Base-by-base conservation (phyloP, 345 rosid species). In the Populus euphratica region DNA sequence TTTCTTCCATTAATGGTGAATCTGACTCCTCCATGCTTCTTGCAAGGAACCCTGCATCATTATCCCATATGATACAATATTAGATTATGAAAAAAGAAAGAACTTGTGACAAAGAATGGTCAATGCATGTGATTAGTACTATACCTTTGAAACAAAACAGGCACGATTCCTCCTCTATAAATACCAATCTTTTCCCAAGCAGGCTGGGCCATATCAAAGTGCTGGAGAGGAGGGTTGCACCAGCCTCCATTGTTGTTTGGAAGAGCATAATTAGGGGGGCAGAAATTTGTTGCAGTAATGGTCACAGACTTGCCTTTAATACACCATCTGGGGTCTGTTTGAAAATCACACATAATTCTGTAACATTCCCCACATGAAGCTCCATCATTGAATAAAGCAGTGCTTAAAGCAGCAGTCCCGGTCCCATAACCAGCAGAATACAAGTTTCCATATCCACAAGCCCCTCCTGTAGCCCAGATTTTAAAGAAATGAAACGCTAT, bases 211-310 rank as follows among this genome's bases (percentile, higher is more conserved):
- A 95, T 93, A 65, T 95, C 99, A 39, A 95, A 95, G 76, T 95
- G 99, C 80, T 91, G 88, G 56, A 90, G 98, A 27, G 99, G 99
- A 69, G 96, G 92, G 73, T 95, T 95, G 87, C 99, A 95, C 99
- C 99, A 95, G 47, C 99, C 99, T 14, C 99, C 99, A n/a, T 83
- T 23, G 80, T 91, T 78, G 81, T 80, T 93, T 1, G 98, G 89
- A 5, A 83, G 87, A 43, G 93, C 97, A 39, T 61, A 84, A 78
- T 82, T 82, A 12, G 85, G 85, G 38, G 85, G 82, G 66, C 85
- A 82, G 80, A 79, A 79, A 68, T 82, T 79, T 6, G 85, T 79
- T n/a, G 79, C 85, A 2, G 85, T 79, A 29, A 82, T 76, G 21
- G 80, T 76, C 1, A 79, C 54, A 27, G 82, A 78, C 5, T 9